Base-by-base conservation (phyloP, 1,139 yeast species). In the Magnusiomyces paraingens region DNA sequence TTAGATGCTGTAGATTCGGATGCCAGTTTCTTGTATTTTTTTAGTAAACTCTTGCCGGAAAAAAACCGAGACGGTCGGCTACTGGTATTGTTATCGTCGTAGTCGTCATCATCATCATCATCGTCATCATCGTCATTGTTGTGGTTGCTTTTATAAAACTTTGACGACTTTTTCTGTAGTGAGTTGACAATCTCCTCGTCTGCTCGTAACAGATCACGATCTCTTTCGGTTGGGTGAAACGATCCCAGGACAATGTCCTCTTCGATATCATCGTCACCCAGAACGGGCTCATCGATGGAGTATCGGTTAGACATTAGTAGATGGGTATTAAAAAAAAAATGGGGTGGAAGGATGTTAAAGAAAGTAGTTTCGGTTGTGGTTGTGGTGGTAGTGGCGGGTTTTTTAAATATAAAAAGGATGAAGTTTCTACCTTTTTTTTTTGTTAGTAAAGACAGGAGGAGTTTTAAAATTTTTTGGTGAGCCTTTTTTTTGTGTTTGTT, bases 181-280 rank as follows among this genome's bases (percentile, higher is more conserved):
- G 63, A 65, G 40, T 62, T 49, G n/a, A 64, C 52, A 14, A 60
- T 64, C 22, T 62, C 66, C 42, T 65, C 66, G 54, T 64, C 68
- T 2, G 65, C 66, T 26, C 62, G 50, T 11, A 65, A 58, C 45
- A 65, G 57, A 49, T 64, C 63, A 3, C 67, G 57, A 56, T 65
- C 68, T 35, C 55, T 60, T 11, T 59, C 59, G 1, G 66, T 59
- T 6, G 64, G 65, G 3, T 55, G 53, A 10, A 55, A 55, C 12
- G 61, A 64, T 40, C 63, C 59, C 40, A 60, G 57, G 22, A 63
- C 66, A 47, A 64, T 56, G 52, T 63, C 66, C 39, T 55, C 63
- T 54, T 63, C 68, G 11, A 62, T 62, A 38, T 59, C 66, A 32
- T 57, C 64, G 14, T 54, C 60, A 22, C 62, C 61, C 11, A 61